phyloP scores from a whole-genome alignment of 148 eudicot species.

The Bassia scoparia region DNA sequence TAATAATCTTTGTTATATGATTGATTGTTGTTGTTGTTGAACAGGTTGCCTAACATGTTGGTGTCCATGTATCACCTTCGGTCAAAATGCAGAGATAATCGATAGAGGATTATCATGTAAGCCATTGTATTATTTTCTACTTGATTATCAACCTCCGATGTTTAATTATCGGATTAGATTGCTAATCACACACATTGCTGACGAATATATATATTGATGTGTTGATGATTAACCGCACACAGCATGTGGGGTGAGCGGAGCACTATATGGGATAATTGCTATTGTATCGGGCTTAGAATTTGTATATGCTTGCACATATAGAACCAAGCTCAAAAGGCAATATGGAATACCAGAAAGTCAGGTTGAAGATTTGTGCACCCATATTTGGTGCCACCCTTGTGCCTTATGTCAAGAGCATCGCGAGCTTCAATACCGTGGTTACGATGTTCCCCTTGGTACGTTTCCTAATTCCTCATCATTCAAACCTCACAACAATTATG shows the following conservation, averaged over 20 bases:
- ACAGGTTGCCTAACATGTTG: slow-evolving; percentile 39
- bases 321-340: slow-evolving; percentile 29
- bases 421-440: slow-evolving; percentile 35
- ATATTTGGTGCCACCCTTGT: slow-evolving; percentile 30
- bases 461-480: neutral
- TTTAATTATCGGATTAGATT: no score
- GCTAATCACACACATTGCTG: no score
- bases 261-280: slow-evolving; percentile 9
- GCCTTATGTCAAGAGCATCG: slow-evolving; percentile 44
- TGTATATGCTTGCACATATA: slow-evolving; percentile 27
- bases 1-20: neutral
- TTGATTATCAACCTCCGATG: no score
- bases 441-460: slow-evolving; percentile 18
- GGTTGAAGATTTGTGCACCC: slow-evolving; percentile 23
- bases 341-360: slow-evolving; percentile 18
- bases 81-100: slow-evolving; percentile 38
- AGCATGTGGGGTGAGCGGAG: slow-evolving; percentile 24
- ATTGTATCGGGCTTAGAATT: slow-evolving; percentile 13
- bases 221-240: neutral
- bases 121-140: neutral
- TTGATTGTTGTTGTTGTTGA: neutral
- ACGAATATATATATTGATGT: no score
- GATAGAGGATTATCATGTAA: slow-evolving; percentile 42
- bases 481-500: no score
- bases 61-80: slow-evolving; percentile 48